Percentiles rank a stretch among this genome's conserved stretches.
Conservation (phyloP, 345 rosid genomes). For the Populus tremula region DNA sequence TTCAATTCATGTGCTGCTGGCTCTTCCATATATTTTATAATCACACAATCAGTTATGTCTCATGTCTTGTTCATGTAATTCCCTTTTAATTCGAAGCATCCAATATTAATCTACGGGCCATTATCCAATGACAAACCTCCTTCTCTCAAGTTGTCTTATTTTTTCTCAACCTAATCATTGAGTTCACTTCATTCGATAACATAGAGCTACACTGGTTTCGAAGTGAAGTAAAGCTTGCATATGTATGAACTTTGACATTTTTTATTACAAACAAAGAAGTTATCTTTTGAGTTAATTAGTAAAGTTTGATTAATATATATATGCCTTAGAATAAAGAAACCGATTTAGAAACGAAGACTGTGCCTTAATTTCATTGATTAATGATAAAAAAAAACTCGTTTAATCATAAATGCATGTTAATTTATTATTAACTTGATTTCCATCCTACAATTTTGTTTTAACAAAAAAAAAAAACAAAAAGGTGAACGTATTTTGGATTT, state of each 20-base stretch:
- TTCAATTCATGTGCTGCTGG: constrained; percentile 19
- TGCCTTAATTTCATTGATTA: neutral
- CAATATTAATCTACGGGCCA: neutral
- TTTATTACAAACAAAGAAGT: no score
- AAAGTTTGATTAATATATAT: no score
- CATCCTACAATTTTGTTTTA: neutral
- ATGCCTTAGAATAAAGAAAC: no score
- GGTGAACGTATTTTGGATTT: no score
- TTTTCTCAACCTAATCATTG: neutral
- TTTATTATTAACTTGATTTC: neutral
- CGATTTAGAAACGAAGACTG: neutral
- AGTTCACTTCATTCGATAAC: neutral
- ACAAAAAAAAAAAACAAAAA: neutral
- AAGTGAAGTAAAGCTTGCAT: no score
- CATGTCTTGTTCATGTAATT: neutral
- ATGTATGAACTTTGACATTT: no score
- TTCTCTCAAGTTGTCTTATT: neutral
- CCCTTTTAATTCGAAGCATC: neutral
- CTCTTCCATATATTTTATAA: neutral
- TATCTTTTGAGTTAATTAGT: no score
- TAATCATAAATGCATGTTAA: no score
- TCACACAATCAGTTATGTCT: neutral
- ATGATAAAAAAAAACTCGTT: neutral
- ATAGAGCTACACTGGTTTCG: no score
- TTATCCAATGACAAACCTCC: neutral